These are phyloP conservation scores for Blastobotrys persicus DNA, from an alignment of 1,139 yeast species.

Conservation along the genomic window DNA sequence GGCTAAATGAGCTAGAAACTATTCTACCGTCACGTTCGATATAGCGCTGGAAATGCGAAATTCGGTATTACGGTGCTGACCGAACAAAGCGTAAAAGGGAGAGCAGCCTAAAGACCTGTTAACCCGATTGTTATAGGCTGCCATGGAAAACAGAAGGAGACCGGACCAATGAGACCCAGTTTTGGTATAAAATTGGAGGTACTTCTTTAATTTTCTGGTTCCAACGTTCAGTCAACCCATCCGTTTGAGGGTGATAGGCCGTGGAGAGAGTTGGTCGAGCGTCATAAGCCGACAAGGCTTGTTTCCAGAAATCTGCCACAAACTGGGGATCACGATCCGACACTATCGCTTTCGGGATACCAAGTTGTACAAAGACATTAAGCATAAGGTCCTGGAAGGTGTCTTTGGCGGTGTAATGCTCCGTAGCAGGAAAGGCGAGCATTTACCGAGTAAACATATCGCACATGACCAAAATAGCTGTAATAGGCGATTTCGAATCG, in stretches of 20 bases:
- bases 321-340: not conserved
- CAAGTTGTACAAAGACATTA: not conserved
- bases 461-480: too few species aligned
- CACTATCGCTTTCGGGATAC: constrained; percentile 3
- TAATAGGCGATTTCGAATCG: too few species aligned
- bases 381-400: too few species aligned
- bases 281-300: not conserved
- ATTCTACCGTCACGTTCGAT: too few species aligned
- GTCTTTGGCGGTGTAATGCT: too few species aligned
- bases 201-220: not conserved
- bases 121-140: not conserved
- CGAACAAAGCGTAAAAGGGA: not conserved
- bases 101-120: not conserved
- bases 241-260: not conserved
- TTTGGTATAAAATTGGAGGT: not conserved
- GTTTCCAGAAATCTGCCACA: not conserved
- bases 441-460: too few species aligned
- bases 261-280: not conserved
- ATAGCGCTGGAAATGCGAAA: too few species aligned
- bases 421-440: too few species aligned
- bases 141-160: not conserved
- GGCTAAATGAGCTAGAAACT: too few species aligned
- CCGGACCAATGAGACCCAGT: not conserved
- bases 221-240: not conserved
- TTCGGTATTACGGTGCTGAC: not conserved